Conservation (phyloP, 768 basidiomycete genomes). For the Chiua virens region DNA sequence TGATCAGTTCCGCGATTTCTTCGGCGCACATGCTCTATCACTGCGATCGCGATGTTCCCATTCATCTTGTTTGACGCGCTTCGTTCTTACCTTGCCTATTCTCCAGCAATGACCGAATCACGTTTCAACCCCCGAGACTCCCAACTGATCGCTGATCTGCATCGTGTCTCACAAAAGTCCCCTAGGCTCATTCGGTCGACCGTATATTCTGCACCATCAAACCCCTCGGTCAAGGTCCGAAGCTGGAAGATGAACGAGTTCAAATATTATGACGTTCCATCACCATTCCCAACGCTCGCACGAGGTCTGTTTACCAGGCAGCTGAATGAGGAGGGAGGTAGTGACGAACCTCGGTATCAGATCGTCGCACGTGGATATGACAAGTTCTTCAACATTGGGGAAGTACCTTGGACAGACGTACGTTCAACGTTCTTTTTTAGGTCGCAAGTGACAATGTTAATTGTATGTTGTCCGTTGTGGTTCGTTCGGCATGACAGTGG, state of each 20-base stretch:
- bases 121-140: slow-evolving; percentile 47
- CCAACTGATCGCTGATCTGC: slow-evolving; percentile 56
- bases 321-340: slow-evolving; percentile 30
- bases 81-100: neutral
- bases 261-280: slow-evolving; percentile 87
- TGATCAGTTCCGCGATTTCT: neutral
- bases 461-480: too few relatives aligned
- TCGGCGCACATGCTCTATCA: slow-evolving; percentile 15
- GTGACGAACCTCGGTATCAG: slow-evolving; percentile 41
- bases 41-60: neutral
- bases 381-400: slow-evolving; percentile 98
- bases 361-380: slow-evolving; percentile 94
- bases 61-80: slow-evolving; percentile 4
- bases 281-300: slow-evolving; percentile 93
- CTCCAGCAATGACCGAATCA: slow-evolving; percentile 20
- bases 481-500: slow-evolving; percentile 68
- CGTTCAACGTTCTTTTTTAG: slow-evolving; percentile 27
- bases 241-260: slow-evolving; percentile 99
- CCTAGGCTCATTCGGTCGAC: slow-evolving; percentile 68
- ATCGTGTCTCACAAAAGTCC: slow-evolving; percentile 49
- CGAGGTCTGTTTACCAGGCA: slow-evolving; percentile 83
- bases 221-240: slow-evolving; percentile 53
- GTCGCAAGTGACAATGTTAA: too few relatives aligned
- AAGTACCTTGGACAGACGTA: slow-evolving; percentile 94
- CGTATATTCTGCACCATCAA: slow-evolving; percentile 55